Base-by-base conservation (phyloP, 306 rosid genomes). In the Corylus americana region DNA sequence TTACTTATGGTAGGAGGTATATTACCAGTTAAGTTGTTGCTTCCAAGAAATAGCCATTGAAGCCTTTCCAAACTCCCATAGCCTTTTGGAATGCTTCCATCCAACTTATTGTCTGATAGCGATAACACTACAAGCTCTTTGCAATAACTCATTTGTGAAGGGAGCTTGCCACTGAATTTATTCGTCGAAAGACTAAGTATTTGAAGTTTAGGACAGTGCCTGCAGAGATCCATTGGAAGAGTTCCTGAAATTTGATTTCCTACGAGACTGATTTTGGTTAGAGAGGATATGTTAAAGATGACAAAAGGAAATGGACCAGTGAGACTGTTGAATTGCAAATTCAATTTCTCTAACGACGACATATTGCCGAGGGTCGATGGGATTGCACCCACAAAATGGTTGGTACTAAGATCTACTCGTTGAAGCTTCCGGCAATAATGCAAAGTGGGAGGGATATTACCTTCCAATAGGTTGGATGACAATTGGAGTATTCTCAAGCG, bases 151-250 rank as follows among this genome's bases (percentile, higher is more conserved):
- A 64, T 13, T 3, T 35, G 47, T 8, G 70, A 64, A 17, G 70
- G 20, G 11, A 64, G 44, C 25, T 7, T 1, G 7, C 70, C 22
- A 12, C 22, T 35, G 0, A 64, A 35, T 64, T 31, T 7, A 4
- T 64, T 64, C 0, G 0, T 0, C 1, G 70, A 0, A 16, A 64
- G 9, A 35, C 1, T 0, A 3, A 64, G 12, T 35, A 0, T 2
- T 64, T 1, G 70, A 64, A 64, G 70, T 2, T 64, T 8, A 7
- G 48, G 70, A 64, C 70, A 64, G 0, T 7, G 44, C 22, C 1
- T 14, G 47, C 70, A 64, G 5, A 64, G 70, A 64, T 64, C 70
- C 70, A 35, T 64, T 16, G 48, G 70, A 31, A 64, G 70, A 7
- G 12, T 7, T 35, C 70, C 48, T 14, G 22, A 64, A 4, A 64